These are phyloP conservation scores for Talaromyces marneffei DNA, from an alignment of 2,329 filamentous ascomycete species.

Conservation along the genomic window DNA sequence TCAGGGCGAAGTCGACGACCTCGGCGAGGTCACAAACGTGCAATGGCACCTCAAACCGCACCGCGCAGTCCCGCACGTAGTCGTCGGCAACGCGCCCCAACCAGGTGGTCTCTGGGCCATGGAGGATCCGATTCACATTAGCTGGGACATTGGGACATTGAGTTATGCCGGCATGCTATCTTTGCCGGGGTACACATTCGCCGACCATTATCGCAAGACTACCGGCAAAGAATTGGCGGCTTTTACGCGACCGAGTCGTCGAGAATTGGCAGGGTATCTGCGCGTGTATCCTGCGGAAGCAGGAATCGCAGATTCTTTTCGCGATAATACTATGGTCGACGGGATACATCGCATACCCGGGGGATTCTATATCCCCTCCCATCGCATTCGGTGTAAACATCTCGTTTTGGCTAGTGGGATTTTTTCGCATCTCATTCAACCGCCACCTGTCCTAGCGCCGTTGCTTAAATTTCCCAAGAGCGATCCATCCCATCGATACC, in stretches of 20 bases:
- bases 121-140: constrained; percentile 48
- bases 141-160: constrained; percentile 53
- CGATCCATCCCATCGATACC: constrained; percentile 19
- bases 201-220: constrained; percentile 44
- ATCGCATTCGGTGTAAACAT: constrained; percentile 50
- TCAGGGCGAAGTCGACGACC: constrained; percentile 53
- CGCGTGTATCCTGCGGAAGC: constrained; percentile 49
- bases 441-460: constrained; percentile 45
- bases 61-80: constrained; percentile 48
- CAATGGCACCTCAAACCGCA: constrained; percentile 50
- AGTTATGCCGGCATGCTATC: constrained; percentile 59
- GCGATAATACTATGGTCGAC: constrained; percentile 37
- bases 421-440: constrained; percentile 51
- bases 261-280: constrained; percentile 52
- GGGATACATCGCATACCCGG: constrained; percentile 43
- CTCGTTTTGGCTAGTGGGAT: constrained; percentile 56
- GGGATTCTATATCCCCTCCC: constrained; percentile 48
- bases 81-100: constrained; percentile 47
- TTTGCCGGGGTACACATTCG: constrained; percentile 54
- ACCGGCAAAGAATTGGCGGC: constrained; percentile 42
- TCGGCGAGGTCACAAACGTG: constrained; percentile 46
- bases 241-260: constrained; percentile 51
- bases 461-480: constrained; percentile 32
- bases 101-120: constrained; percentile 58
- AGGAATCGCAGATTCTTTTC: constrained; percentile 46